Evolutionary conservation across 345 rosid species (phyloP), one percentile per base, ranked within the genome.

Genomic region (Eucalyptus pumila): DNA sequence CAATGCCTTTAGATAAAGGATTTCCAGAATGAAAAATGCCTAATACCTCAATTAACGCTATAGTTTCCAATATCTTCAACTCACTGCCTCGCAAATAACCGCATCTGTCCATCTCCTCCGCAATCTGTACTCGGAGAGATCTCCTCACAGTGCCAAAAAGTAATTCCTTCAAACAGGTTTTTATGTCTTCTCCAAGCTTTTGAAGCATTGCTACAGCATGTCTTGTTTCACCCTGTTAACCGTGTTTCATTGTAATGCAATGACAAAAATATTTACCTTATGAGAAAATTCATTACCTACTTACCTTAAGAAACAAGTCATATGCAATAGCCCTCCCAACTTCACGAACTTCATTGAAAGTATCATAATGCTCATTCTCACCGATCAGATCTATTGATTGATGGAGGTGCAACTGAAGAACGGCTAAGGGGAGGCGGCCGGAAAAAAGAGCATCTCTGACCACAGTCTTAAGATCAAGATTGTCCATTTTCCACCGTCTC

Each of bases 361-460:
- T 94, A 93, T 98, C 99, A 88, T 90, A 93, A 90, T 94, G 93
- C 90, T 93, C 95, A 72, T 94, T 93, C 81, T 94, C 94, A 90
- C 91, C 89, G 65, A 91, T 87, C 87, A 89, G 89, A 89, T 95
- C 97, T 90, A 92, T 93, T 85, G 96, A 95, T 86, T 88, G 98
- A 92, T 96, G 96, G 92, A 98, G 98, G 94, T 98, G 99, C 92
- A 98, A 90, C 88, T 98, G 99, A 90, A 97, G 97, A 93, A 96
- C 99, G 85, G 99, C 99, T 91, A 97, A 94, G 92, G 99, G 99
- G 86, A 98, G 98, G 87, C 99, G 98, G 86, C 97, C 99, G 34
- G 99, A 95, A 90, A 93, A 94, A 87, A 98, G 91, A 89, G 99
- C 99, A 93, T 98, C 99, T 92, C 95, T 94, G 85, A 98, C 99